phyloP scores from a whole-genome alignment of 2,329 filamentous ascomycete genomes.

The Nemania serpens region DNA sequence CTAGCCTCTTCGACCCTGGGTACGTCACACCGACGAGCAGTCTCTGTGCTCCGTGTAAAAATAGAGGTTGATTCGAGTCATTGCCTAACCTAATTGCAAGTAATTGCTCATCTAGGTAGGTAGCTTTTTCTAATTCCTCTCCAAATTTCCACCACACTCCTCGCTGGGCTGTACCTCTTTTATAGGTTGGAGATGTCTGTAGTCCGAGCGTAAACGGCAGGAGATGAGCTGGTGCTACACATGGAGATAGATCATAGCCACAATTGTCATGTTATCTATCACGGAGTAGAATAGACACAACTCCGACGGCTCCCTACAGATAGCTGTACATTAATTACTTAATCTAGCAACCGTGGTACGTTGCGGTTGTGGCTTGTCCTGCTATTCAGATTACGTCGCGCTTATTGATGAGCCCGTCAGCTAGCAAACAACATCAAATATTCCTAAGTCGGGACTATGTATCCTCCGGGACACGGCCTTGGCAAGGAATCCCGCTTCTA shows the following conservation, averaged over 20 bases:
- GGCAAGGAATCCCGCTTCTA: conserved; percentile 5
- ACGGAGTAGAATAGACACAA: conserved; percentile 12
- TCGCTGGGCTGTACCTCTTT: no score
- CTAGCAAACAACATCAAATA: background rate
- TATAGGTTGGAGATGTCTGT: background rate
- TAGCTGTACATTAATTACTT: background rate
- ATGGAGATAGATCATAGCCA: conserved; percentile 1
- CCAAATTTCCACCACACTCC: no score
- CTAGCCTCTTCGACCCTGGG: no score
- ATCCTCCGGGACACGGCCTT: background rate
- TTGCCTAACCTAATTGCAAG: background rate
- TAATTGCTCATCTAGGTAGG: no score
- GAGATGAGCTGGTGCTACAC: background rate
- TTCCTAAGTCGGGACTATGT: background rate
- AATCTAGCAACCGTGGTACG: background rate
- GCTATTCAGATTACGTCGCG: conserved; percentile 4
- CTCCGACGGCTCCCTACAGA: conserved; percentile 5
- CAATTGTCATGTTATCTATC: conserved; percentile 1
- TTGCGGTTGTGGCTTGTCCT: conserved; percentile 2
- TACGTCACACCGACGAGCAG: no score
- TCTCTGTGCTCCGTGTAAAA: no score
- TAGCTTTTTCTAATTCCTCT: no score
- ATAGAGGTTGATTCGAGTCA: no score
- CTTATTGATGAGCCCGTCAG: conserved; percentile 12
- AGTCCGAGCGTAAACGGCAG: conserved; percentile 3